Base-by-base conservation (phyloP, 352 stramenopile genomes). In the Globisporangium lucens region DNA sequence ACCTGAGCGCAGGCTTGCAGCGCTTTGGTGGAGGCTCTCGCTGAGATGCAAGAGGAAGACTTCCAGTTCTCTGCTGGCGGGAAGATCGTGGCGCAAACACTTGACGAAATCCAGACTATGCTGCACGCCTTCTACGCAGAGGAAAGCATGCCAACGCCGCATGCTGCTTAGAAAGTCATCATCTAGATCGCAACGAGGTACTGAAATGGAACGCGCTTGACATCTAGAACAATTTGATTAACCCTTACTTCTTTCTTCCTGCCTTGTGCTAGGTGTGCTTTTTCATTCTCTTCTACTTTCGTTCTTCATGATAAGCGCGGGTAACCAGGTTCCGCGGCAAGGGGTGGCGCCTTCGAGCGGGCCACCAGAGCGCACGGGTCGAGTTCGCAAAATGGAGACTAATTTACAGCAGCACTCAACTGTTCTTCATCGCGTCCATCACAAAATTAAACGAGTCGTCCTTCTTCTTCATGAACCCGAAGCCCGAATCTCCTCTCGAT, bases 371-470 rank as follows among this genome's bases (percentile, higher is more conserved):
- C 57, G 22, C 57, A 27, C 24, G 38, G 35, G 24, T 35, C 38
- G 46, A 35, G 58, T 22, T 64, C 58, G 65, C 70, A 68, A 61
- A 66, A 60, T 68, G 41, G 64, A 57, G 72, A 66, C 67, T 87
- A 90, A 77, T 89, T 82, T 92, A 86, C 74, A 82, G 69, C 61
- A 63, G 46, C 62, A 61, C 70, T 76, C 74, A 93, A 72, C 82
- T 83, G 80, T 93, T 93, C 81, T 95, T 95, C 87, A 95, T 95
- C 43, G 85, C 85, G 65, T 95, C 87, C 79, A 90, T 87, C 60
- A 95, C 79, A 68, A 95, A 95, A 80, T 93, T 95, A 73, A 95
- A 95, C 68, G 87, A 95, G 76, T 95, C 87, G 57, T 95, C 85
- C 61, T 89, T 86, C 73, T 89, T 90, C 80, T 93, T 93, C 80